Evolutionary conservation across 495 filamentous ascomycete species (phyloP).

Genomic region (Penicillium robsamsonii): DNA sequence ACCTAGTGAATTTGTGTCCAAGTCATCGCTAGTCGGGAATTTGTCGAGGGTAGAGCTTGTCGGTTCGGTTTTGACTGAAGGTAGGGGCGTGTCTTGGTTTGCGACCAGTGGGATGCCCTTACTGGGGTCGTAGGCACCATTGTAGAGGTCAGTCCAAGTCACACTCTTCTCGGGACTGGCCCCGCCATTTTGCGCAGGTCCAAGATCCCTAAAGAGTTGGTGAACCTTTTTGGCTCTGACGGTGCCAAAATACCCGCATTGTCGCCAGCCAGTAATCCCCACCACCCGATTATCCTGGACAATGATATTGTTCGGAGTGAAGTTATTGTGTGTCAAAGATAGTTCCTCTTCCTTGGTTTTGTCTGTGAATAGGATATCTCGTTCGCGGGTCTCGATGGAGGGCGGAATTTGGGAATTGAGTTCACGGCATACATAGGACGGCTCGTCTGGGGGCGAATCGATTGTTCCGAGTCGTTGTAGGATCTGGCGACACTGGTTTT

Average conservation of each 20-base stretch:
- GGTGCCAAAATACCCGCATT: conserved; percentile 45
- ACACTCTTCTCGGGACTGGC: conserved; percentile 9
- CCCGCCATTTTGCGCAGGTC: conserved; percentile 9
- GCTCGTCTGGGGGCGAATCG: conserved; percentile 27
- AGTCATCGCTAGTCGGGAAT: conserved; percentile 30
- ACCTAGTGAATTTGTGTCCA: conserved; percentile 26
- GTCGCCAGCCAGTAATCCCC: conserved; percentile 42
- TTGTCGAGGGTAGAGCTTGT: conserved; percentile 31
- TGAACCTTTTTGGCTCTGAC: conserved; percentile 35
- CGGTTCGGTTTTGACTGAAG: conserved; percentile 40
- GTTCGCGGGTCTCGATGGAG: conserved; percentile 27
- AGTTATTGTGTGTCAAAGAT: conserved; percentile 38
- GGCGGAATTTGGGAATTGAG: conserved; percentile 36
- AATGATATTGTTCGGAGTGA: conserved; percentile 40
- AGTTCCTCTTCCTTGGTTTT: conserved; percentile 28
- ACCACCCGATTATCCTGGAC: conserved; percentile 39
- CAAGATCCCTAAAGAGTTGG: conserved; percentile 30
- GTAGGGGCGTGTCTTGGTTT: conserved; percentile 21
- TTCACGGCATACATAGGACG: conserved; percentile 39
- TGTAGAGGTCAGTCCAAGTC: conserved; percentile 41
- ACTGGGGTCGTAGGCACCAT: conserved; percentile 19
- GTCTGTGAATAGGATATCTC: conserved; percentile 34
- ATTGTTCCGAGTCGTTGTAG: conserved; percentile 28
- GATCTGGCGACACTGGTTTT: conserved; percentile 39
- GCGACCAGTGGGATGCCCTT: conserved; percentile 10